Base-by-base conservation (phyloP, 225 moss, liverwort and hornwort genomes). In the Straminergon stramineum region DNA sequence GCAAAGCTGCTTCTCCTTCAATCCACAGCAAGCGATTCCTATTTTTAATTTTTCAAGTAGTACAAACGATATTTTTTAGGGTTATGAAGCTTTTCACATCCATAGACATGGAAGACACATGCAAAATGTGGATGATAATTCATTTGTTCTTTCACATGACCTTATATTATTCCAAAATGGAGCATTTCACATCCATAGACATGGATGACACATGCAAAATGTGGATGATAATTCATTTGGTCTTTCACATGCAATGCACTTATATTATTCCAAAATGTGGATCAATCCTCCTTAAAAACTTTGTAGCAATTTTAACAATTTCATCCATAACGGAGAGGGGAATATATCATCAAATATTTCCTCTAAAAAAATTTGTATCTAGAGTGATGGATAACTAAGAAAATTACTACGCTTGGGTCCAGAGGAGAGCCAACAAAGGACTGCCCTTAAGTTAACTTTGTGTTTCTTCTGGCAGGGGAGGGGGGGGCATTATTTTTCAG, bases 1-100 rank as follows among this genome's bases (percentile, higher is more conserved):
- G 5, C 22, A 35, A 53, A 53, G 32, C 5, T 3, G 13, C 20
- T 4, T 53, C 77, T 13, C 10, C 4, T n/a, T 55, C 2, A 1
- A 0, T 14, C 8, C 0, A n/a, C 0, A 79, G n/a, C 16, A 14
- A 55, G 6, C 9, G 9, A 10, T 48, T 48, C 7, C 48, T 2
- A 9, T 23, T 55, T 39, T 37, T 9, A 20, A 13, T 64, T 27
- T 75, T 10, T 6, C 6, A 18, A 77, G 16, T 26, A 7, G 10
- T n/a, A 26, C 1, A 37, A 37, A 1, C 16, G 0, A 37, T 79
- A 6, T 1, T 79, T 6, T 24, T 0, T 15, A 9, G 0, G 1
- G 3, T 16, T 56, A 79, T 4, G 6, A 16, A 56, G 6, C 2
- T 78, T 78, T 23, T 56, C 0, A 24, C 37, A 37, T 56, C 23